Percentiles rank a stretch among this genome's conserved stretches.
Evolutionary conservation across 2,329 filamentous ascomycete species (phyloP).

Genomic region (Colletotrichum cereale): DNA sequence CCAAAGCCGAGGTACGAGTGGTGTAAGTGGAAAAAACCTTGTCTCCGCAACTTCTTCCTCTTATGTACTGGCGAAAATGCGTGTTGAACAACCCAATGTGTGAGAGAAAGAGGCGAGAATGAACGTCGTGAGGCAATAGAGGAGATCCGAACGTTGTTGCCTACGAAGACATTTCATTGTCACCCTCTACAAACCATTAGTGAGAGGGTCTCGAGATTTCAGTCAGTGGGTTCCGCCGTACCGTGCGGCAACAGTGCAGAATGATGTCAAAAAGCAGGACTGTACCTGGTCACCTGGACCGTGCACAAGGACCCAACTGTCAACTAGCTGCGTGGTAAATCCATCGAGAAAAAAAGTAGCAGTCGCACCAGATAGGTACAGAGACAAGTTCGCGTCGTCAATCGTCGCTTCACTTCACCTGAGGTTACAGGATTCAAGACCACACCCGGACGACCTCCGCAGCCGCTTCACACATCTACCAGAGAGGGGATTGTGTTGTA

Average conservation of each 20-base stretch:
- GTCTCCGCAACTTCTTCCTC: neutral
- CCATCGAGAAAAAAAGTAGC: conserved; percentile 23
- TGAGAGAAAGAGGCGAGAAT: neutral
- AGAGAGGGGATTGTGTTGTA: neutral
- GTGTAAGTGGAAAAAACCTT: conserved; percentile 38
- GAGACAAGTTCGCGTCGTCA: neutral
- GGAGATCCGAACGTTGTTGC: neutral
- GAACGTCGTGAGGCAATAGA: neutral
- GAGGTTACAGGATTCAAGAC: neutral
- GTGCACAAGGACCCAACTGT: conserved; percentile 27
- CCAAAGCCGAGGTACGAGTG: conserved; percentile 23
- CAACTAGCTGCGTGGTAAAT: conserved; percentile 30
- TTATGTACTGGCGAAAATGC: neutral
- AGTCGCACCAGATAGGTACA: conserved; percentile 5
- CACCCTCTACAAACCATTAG: neutral
- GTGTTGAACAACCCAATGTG: neutral
- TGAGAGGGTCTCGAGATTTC: conserved; percentile 23
- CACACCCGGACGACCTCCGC: neutral
- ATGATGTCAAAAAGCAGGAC: conserved; percentile 31
- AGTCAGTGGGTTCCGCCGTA: conserved; percentile 12
- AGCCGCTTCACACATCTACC: conserved; percentile 2
- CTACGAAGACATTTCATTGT: conserved; percentile 7
- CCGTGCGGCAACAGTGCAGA: conserved; percentile 11
- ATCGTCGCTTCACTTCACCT: neutral
- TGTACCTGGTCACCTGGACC: conserved; percentile 21